Evolutionary conservation across 148 eudicot genomes (phyloP).

Genomic region (Dysphania ambrosioides): DNA sequence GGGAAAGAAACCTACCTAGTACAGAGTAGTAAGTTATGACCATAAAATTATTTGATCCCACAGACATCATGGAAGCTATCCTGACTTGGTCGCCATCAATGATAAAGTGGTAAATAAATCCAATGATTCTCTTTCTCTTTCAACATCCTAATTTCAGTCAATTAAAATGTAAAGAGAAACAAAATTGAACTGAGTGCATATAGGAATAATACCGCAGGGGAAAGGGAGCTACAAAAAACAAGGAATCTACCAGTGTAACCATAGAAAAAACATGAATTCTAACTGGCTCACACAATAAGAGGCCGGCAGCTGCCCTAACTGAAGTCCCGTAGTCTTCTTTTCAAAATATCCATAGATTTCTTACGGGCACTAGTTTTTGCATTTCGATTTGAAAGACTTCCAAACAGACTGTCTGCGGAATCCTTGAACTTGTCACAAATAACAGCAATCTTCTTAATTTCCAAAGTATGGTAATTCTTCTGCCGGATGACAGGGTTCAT

Average conservation of each 20-base stretch:
- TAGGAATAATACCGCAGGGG: conserved; percentile 8
- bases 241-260: conserved; percentile 11
- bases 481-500: conserved; percentile 87
- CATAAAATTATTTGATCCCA: not conserved
- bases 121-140: not conserved
- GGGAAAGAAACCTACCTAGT: too few species aligned
- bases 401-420: conserved; percentile 76
- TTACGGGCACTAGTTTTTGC: conserved; percentile 68
- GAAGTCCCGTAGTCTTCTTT: conserved; percentile 74
- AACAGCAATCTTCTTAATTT: conserved; percentile 69
- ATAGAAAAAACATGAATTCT: conserved; percentile 5
- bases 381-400: conserved; percentile 83
- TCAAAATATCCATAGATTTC: conserved; percentile 81
- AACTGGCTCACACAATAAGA: conserved; percentile 26
- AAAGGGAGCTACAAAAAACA: conserved; percentile 21
- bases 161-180: conserved; percentile 13
- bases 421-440: conserved; percentile 92
- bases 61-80: not conserved
- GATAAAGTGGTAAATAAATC: not conserved
- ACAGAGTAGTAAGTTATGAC: too few species aligned
- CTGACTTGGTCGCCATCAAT: not conserved
- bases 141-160: not conserved
- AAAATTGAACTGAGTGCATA: conserved; percentile 1
- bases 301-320: conserved; percentile 38
- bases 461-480: conserved; percentile 70